Base-by-base conservation (phyloP, 2,329 filamentous ascomycete species). In the Delphinella strobiligena region DNA sequence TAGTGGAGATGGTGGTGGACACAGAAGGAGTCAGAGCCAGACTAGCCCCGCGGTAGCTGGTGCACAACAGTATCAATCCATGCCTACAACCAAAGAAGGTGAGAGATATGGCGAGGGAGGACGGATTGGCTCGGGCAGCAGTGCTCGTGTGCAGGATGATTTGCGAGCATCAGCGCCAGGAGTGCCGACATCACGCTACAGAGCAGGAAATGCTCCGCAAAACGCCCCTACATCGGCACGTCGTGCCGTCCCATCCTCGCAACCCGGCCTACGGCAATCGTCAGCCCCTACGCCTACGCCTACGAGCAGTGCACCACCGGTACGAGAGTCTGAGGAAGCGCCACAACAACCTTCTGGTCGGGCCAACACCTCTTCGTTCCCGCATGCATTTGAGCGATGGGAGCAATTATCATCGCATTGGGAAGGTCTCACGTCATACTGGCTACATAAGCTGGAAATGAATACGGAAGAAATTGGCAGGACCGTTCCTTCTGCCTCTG, bases 341-440 rank as follows among this genome's bases (percentile, higher is more conserved):
- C 39, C 34, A 17, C 33, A 40, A 32, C 48, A 51, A 40, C 45
- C n/a, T n/a, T 17, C 14, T n/a, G 32, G 16, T 1, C 24, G 52
- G 22, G 44, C 38, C n/a, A 62, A 59, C 8, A 54, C 59, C 3
- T 84, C 82, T 34, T 79, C 80, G 0, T 96, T 98, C 49, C 91
- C 91, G 1, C 91, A 96, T 61, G 91, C 91, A 0, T 98, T 98
- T 54, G 89, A 98, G 61, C 75, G 91, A 44, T 98, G 91, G 91
- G 91, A 98, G 58, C 89, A 85, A 0, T 65, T 98, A 2, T 98
- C 91, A 0, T 93, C 91, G 4, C 89, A 96, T 52, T 98, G 91
- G 91, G 91, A 98, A 59, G 91, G 91, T 4, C 71, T 98, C 43
- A 96, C 91, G 0, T 89, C 86, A 43, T 96, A 94, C 62, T 98